Conservation (phyloP, 441 rosid species). For the California macrophylla region DNA sequence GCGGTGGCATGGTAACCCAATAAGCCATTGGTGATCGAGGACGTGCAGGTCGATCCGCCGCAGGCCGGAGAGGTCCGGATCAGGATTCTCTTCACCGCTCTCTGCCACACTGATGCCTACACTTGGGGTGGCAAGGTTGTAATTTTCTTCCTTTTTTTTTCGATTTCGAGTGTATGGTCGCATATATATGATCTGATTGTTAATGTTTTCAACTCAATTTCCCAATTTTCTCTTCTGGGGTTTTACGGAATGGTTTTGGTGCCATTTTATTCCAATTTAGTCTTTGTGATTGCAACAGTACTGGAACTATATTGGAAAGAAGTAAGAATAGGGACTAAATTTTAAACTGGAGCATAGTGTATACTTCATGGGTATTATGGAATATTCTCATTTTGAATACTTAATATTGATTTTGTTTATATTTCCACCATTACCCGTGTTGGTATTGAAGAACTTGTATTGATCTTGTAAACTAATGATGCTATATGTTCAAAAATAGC, state of each 20-base stretch:
- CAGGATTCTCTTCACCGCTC: conserved; percentile 74
- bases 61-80: conserved; percentile 93
- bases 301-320: no score
- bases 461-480: not conserved
- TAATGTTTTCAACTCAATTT: not conserved
- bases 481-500: not conserved
- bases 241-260: not conserved
- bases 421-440: not conserved
- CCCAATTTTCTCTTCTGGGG: not conserved
- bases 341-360: no score
- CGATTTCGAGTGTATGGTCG: not conserved
- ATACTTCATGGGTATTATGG: no score
- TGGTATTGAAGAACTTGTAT: not conserved
- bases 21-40: conserved; percentile 70
- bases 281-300: no score
- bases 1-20: conserved; percentile 93
- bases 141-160: not conserved
- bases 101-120: conserved; percentile 93
- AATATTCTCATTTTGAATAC: no score
- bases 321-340: no score
- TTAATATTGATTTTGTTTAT: not conserved
- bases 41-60: conserved; percentile 83
- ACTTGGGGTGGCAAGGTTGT: conserved; percentile 96
- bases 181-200: not conserved
- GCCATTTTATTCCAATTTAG: no score